Evolutionary conservation across 73 alveolate genomes (phyloP).

Genomic region (Strombidium stylifer): DNA sequence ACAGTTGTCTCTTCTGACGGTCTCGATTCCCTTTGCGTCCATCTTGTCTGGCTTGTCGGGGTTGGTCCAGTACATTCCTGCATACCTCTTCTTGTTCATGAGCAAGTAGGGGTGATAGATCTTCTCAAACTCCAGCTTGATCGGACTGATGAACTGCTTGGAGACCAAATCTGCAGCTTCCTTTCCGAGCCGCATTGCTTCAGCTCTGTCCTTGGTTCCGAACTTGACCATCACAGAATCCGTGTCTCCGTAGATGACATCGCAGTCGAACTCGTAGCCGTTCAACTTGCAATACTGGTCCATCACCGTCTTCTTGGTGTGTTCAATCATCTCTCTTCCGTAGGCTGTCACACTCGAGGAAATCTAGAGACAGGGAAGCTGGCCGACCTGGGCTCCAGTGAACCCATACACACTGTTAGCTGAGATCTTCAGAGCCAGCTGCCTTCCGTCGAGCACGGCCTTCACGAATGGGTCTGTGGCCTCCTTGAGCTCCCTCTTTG

Average conservation of each 20-base stretch:
- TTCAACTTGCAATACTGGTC: conserved; percentile 54
- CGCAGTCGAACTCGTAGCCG: conserved; percentile 62
- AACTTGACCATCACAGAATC: conserved; percentile 87
- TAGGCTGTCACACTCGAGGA: conserved; percentile 88
- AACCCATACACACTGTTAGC: conserved; percentile 96
- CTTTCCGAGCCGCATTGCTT: conserved; percentile 71
- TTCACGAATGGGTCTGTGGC: conserved; percentile 95
- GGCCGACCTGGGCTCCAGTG: conserved; percentile 85
- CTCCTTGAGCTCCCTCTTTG: conserved; percentile 83
- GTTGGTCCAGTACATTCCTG: conserved; percentile 76
- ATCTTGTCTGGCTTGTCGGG: conserved; percentile 62
- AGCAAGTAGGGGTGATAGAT: conserved; percentile 80
- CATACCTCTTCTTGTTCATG: conserved; percentile 77
- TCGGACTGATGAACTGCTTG: conserved; percentile 70
- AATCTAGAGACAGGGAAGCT: conserved; percentile 76
- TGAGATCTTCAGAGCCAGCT: conserved; percentile 98
- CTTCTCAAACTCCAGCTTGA: conserved; percentile 81
- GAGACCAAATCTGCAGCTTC: conserved; percentile 80
- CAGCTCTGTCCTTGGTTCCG: conserved; percentile 64
- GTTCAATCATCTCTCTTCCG: conserved; percentile 90
- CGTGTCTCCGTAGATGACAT: conserved; percentile 86
- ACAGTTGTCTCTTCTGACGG: conserved; percentile 99
- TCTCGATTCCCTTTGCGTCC: conserved; percentile 97
- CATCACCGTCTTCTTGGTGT: conserved; percentile 62
- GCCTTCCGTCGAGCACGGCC: conserved; percentile 97